Conservation (phyloP, 2,329 filamentous ascomycete genomes). For the Monosporascus sp. region DNA sequence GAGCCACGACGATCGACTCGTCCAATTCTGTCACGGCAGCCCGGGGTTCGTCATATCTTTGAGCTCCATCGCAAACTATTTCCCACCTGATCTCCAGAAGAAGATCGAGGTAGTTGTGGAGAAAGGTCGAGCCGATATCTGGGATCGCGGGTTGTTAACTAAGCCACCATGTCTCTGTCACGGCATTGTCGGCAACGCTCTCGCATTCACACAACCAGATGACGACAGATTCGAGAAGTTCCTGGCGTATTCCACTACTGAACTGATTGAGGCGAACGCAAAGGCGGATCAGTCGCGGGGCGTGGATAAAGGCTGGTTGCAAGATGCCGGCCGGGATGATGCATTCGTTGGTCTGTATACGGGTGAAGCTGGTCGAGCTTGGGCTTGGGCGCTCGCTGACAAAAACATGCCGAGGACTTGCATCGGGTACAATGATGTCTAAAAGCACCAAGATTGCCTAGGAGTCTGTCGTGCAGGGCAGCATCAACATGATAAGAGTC, state of each 20-base stretch:
- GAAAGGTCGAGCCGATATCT: conserved; percentile 47
- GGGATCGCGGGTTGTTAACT: conserved; percentile 53
- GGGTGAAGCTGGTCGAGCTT: conserved; percentile 23
- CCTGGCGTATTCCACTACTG: not conserved
- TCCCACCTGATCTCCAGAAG: conserved; percentile 42
- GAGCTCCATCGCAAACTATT: conserved; percentile 48
- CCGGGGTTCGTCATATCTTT: conserved; percentile 59
- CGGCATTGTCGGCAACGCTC: conserved; percentile 58
- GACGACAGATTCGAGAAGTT: conserved; percentile 11
- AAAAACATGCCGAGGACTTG: conserved; percentile 8
- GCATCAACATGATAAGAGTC: too few species aligned
- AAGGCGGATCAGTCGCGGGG: not conserved
- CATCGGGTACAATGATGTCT: conserved; percentile 25
- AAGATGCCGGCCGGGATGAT: conserved; percentile 2
- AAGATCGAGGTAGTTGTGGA: conserved; percentile 48
- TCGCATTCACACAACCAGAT: conserved; percentile 26
- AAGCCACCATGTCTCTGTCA: conserved; percentile 64
- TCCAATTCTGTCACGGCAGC: conserved; percentile 65
- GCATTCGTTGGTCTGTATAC: conserved; percentile 19
- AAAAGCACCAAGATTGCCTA: not conserved
- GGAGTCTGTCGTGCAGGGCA: too few species aligned
- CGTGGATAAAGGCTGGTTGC: not conserved
- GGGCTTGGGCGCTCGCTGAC: conserved; percentile 22
- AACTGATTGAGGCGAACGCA: not conserved
- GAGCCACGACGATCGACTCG: conserved; percentile 27